These are phyloP conservation scores for Paecilomyces dactylethromorphus DNA, from an alignment of 2,329 filamentous ascomycete genomes.

Conservation along the genomic window DNA sequence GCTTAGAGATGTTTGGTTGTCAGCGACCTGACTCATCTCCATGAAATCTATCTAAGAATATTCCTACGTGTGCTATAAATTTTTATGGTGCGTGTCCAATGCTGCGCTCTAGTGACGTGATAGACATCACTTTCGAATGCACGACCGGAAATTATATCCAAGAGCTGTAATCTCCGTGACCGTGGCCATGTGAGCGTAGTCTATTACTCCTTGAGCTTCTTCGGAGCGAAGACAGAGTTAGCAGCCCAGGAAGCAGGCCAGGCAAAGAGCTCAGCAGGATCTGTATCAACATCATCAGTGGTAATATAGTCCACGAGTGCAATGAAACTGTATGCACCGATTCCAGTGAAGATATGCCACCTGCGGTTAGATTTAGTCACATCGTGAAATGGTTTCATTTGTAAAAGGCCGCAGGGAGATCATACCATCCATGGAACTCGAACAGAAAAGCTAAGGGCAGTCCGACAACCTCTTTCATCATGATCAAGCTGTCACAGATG, in stretches of 20 bases:
- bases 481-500: conserved; percentile 23
- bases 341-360: conserved; percentile 39
- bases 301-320: conserved; percentile 32
- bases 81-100: neutral
- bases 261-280: conserved; percentile 21
- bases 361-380: conserved; percentile 13
- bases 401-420: neutral
- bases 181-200: neutral
- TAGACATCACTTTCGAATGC: neutral
- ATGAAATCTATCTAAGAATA: neutral
- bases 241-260: conserved; percentile 21
- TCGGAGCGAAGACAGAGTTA: neutral
- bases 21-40: neutral
- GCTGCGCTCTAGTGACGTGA: neutral
- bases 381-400: neutral
- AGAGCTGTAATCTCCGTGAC: neutral
- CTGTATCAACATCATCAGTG: conserved; percentile 23
- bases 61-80: neutral
- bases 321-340: conserved; percentile 37
- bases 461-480: conserved; percentile 21
- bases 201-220: neutral
- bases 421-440: conserved; percentile 39
- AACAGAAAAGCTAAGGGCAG: conserved; percentile 33
- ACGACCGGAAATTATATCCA: neutral
- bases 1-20: neutral